Conservation (phyloP, 1,284 basidiomycete genomes). For the Puccinia sorghi region DNA sequence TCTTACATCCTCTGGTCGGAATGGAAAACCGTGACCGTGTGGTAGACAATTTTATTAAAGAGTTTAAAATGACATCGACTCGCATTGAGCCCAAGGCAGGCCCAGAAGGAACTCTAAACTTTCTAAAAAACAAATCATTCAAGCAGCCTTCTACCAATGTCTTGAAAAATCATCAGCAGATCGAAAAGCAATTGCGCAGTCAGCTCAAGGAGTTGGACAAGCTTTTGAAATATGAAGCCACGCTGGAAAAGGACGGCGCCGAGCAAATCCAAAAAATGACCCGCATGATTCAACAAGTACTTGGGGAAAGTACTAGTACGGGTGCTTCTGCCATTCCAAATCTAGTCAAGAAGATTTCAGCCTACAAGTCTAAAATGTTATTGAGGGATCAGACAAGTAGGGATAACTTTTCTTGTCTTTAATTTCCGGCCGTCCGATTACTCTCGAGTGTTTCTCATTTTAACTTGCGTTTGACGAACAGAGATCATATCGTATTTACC, state of each 20-base stretch:
- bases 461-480: neutral
- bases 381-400: neutral
- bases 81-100: neutral
- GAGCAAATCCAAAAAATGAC: neutral
- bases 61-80: neutral
- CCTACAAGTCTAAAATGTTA: conserved; percentile 2
- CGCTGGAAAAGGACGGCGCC: no score
- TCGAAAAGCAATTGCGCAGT: no score
- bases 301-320: no score
- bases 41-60: neutral
- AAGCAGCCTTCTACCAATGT: no score
- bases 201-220: no score
- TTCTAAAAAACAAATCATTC: no score
- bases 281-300: no score
- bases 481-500: neutral
- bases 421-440: neutral
- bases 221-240: no score
- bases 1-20: neutral
- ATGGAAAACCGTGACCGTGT: neutral
- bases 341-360: neutral
- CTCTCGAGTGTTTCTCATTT: neutral
- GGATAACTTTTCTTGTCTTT: neutral
- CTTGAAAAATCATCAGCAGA: no score
- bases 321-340: neutral
- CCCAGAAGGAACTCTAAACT: neutral